phyloP scores from a whole-genome alignment of 2,329 filamentous ascomycete species.

The Dactylellina cionopaga region DNA sequence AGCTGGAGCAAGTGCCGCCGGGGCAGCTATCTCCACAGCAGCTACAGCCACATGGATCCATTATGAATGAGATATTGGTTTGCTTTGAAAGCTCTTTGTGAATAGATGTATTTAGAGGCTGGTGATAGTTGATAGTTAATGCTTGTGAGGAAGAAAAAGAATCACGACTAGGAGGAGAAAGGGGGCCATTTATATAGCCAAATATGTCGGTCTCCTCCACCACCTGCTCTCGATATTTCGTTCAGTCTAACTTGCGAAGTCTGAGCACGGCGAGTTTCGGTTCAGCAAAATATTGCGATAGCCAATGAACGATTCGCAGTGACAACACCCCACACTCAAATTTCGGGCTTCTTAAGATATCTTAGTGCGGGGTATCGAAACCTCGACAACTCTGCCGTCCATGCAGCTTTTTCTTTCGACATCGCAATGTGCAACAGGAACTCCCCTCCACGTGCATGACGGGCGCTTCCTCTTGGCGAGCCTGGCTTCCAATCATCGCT shows the following conservation, averaged over 20 bases:
- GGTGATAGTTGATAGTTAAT: not conserved
- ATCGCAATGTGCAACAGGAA: not conserved
- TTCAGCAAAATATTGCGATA: not conserved
- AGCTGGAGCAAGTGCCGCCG: not conserved
- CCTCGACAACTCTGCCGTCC: conserved; percentile 6
- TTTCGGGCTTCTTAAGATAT: conserved; percentile 12
- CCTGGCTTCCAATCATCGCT: conserved; percentile 11
- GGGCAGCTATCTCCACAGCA: conserved; percentile 17
- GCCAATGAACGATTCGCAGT: conserved; percentile 1
- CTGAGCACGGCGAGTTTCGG: conserved; percentile 10
- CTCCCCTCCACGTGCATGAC: not conserved
- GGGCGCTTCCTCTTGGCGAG: conserved; percentile 7
- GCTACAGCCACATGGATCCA: conserved; percentile 30
- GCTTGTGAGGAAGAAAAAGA: conserved; percentile 6
- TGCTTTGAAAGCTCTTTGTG: conserved; percentile 2
- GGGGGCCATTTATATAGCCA: conserved; percentile 33
- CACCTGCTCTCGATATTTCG: not conserved
- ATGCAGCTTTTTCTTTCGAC: conserved; percentile 10
- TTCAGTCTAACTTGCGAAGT: too few species aligned
- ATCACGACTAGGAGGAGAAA: not conserved
- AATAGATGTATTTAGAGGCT: not conserved
- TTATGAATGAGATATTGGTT: not conserved
- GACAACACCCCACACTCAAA: conserved; percentile 7
- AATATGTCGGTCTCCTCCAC: not conserved
- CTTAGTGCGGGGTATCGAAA: conserved; percentile 25